phyloP scores from a whole-genome alignment of 768 basidiomycete genomes.

The Auriscalpium orientale region DNA sequence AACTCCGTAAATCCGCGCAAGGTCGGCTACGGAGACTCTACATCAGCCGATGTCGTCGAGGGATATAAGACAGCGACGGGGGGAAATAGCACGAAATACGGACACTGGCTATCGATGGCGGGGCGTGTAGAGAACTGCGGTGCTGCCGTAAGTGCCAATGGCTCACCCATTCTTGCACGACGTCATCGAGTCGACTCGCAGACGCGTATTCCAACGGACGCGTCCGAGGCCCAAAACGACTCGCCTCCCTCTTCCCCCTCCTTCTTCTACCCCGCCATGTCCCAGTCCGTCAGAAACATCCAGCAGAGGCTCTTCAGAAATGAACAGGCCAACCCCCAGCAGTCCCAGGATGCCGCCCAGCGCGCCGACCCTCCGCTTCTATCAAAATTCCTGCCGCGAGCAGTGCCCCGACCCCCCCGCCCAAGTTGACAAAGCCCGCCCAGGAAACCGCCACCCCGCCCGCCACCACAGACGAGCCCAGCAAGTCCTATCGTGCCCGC shows the following conservation, averaged over 20 bases:
- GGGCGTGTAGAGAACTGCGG: background rate
- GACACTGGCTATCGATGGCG: background rate
- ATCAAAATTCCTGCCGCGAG: background rate
- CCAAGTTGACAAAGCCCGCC: background rate
- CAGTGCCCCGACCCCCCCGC: background rate
- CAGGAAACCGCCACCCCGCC: background rate
- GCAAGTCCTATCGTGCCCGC: slow-evolving; percentile 49
- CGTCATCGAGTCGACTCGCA: background rate
- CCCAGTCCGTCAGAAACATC: slow-evolving; percentile 43
- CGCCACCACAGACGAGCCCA: background rate
- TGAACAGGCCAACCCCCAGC: slow-evolving; percentile 29
- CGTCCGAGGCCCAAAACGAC: background rate
- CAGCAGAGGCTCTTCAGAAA: slow-evolving; percentile 61
- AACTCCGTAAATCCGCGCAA: too few relatives aligned
- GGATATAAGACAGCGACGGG: too few relatives aligned
- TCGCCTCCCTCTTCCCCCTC: slow-evolving; percentile 7
- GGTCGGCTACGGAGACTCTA: too few relatives aligned
- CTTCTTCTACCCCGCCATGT: slow-evolving; percentile 28
- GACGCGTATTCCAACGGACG: background rate
- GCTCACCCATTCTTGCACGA: background rate
- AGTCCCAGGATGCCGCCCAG: slow-evolving; percentile 16
- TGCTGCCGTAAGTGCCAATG: background rate
- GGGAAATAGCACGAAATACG: too few relatives aligned
- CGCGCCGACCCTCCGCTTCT: background rate
- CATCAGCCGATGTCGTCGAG: too few relatives aligned